Evolutionary conservation across 1,139 yeast species (phyloP), one percentile per base, ranked within the genome.

Genomic region (Candida smagusa): DNA sequence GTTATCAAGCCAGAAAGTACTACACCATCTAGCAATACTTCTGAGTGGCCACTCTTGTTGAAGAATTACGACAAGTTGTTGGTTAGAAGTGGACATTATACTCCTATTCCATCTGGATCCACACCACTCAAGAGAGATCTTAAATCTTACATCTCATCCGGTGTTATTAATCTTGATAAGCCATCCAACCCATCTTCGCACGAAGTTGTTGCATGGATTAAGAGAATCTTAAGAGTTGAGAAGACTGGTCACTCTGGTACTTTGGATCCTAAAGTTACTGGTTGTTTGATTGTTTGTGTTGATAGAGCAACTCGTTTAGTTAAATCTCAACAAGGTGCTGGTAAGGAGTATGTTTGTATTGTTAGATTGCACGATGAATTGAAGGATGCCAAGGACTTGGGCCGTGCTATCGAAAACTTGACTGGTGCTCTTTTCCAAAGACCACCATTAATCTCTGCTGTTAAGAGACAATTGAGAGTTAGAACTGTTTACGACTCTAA

Each of bases 201-300:
- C 71, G 97, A 92, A 72, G 98, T 92, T 59, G 98, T 92, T 53
- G 98, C 98, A 27, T 92, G 98, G 98, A 83, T 92, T 58, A 92
- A 92, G 73, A 79, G 97, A 66, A 92, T 92, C 54, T 75, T 92
- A 58, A 82, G 97, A 65, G 84, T 84, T 45, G 97, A 92, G 67
- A 92, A 92, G 68, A 92, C 98, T 44, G 98, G 98, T 70, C 98
- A 92, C 70, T 87, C 96, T 40, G 98, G 98, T 72, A 92, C 98
- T 48, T 79, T 92, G 63, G 98, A 92, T 75, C 98, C 98, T 48
- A 92, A 92, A 69, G 98, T 92, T 57, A 92, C 98, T 41, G 95
- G 95, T 48, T 92, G 98, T 75, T 77, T 92, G 64, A 92, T 92
- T 65, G 98, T 92, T 45, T 92, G 98, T 79, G 78, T 92, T 53